Evolutionary conservation across 73 alveolate genomes (phyloP).

Genomic region (Urostyla sp.): DNA sequence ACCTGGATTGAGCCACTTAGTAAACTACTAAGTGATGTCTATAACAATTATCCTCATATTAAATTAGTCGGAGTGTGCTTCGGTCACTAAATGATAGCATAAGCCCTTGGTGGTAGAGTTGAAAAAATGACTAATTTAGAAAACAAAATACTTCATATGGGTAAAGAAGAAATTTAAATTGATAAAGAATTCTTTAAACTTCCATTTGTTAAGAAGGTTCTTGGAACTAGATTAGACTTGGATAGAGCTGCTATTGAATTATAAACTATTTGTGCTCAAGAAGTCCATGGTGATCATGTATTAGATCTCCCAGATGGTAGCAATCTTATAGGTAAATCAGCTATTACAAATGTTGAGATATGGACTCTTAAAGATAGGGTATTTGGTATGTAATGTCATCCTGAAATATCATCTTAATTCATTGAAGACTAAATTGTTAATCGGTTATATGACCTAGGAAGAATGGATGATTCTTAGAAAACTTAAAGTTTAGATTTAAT

Average conservation of each 20-base stretch:
- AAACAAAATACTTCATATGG: conserved; percentile 1
- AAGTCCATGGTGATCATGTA: conserved; percentile 39
- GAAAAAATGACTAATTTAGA: conserved; percentile 18
- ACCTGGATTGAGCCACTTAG: conserved; percentile 32
- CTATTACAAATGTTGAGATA: conserved; percentile 12
- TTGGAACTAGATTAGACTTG: background rate
- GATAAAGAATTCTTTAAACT: conserved; percentile 9
- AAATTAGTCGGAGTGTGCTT: conserved; percentile 48
- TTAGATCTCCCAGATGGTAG: conserved; percentile 4
- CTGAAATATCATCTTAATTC: background rate
- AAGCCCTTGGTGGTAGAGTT: conserved; percentile 26
- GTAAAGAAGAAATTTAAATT: conserved; percentile 10
- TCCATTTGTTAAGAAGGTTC: conserved; percentile 18
- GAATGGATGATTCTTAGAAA: conserved; percentile 6
- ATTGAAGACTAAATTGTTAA: conserved; percentile 10
- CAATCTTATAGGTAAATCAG: background rate
- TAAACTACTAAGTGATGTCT: background rate
- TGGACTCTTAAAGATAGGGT: conserved; percentile 33
- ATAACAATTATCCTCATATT: conserved; percentile 7
- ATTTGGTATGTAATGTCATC: conserved; percentile 18
- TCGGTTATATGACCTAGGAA: conserved; percentile 24
- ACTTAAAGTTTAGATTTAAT: background rate
- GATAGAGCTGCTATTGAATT: background rate
- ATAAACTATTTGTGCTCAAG: background rate
- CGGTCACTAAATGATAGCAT: conserved; percentile 34